Percentiles rank a stretch among this genome's conserved stretches.
These are phyloP conservation scores for Blastobotrys chiropterorum DNA, from an alignment of 805 yeast genomes.

Conservation along the genomic window DNA sequence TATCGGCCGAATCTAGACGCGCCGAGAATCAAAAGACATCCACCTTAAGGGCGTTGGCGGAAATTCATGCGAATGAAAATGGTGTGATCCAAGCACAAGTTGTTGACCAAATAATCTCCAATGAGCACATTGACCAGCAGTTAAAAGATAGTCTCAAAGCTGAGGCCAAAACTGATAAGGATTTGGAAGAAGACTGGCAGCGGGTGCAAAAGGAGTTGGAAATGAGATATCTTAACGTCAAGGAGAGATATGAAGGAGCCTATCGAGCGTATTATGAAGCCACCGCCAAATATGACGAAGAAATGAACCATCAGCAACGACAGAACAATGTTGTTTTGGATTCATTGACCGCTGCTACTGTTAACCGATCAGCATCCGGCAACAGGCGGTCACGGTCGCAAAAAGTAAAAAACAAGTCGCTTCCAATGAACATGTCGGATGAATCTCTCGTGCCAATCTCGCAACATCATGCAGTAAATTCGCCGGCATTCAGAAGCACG, in stretches of 20 bases:
- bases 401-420: neutral
- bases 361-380: conserved; percentile 1
- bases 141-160: conserved; percentile 16
- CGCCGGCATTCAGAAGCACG: neutral
- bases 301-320: conserved; percentile 8
- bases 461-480: neutral
- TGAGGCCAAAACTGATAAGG: conserved; percentile 23
- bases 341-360: conserved; percentile 16
- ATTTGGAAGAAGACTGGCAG: conserved; percentile 32
- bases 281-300: conserved; percentile 4
- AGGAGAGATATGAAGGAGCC: conserved; percentile 29
- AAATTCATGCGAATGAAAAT: conserved; percentile 15
- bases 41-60: conserved; percentile 11
- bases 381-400: conserved; percentile 1
- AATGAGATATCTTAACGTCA: conserved; percentile 30
- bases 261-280: conserved; percentile 17
- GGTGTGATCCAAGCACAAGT: conserved; percentile 13
- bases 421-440: conserved; percentile 2
- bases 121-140: conserved; percentile 17
- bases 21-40: conserved; percentile 11
- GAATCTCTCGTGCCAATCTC: neutral
- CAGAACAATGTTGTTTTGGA: conserved; percentile 15
- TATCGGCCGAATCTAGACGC: conserved; percentile 5
- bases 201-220: conserved; percentile 32
- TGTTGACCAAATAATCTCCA: conserved; percentile 11